Percentiles rank a stretch among this genome's conserved stretches.
Conservation (phyloP, 2,329 filamentous ascomycete genomes). For the Fonsecaea erecta region DNA sequence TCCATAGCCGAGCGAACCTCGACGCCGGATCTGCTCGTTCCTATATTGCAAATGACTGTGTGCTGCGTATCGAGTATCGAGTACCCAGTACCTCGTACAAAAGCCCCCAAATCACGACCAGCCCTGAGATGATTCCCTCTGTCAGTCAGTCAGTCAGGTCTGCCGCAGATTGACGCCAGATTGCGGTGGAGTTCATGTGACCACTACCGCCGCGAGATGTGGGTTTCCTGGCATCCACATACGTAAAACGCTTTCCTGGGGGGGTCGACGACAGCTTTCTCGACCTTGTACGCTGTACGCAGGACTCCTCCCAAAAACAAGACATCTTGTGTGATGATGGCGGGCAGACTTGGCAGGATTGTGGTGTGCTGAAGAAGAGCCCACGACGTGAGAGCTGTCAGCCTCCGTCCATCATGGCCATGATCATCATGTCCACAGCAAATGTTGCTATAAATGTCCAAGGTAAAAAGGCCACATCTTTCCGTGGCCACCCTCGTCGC, state of each 20-base stretch:
- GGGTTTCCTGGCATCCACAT: conserved; percentile 8
- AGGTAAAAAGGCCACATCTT: background rate
- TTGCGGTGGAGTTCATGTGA: conserved; percentile 20
- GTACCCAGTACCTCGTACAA: background rate
- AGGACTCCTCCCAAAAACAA: background rate
- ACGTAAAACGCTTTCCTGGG: background rate
- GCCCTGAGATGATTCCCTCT: background rate
- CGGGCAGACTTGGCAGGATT: background rate
- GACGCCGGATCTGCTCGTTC: background rate
- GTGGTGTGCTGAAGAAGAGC: background rate
- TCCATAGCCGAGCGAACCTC: background rate
- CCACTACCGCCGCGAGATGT: conserved; percentile 37
- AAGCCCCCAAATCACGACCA: background rate
- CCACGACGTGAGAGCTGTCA: background rate
- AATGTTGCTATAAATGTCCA: conserved; percentile 10
- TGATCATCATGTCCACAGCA: background rate
- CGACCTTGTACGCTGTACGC: background rate
- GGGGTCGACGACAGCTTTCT: background rate
- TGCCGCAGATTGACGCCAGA: conserved; percentile 4
- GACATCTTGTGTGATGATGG: background rate
- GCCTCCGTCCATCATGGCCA: background rate
- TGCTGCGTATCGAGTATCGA: background rate
- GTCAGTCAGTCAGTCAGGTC: too few relatives aligned
- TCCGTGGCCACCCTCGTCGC: background rate
- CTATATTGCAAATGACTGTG: background rate